Evolutionary conservation across 2,329 filamentous ascomycete genomes (phyloP).

Genomic region (Calonectria honghensis): DNA sequence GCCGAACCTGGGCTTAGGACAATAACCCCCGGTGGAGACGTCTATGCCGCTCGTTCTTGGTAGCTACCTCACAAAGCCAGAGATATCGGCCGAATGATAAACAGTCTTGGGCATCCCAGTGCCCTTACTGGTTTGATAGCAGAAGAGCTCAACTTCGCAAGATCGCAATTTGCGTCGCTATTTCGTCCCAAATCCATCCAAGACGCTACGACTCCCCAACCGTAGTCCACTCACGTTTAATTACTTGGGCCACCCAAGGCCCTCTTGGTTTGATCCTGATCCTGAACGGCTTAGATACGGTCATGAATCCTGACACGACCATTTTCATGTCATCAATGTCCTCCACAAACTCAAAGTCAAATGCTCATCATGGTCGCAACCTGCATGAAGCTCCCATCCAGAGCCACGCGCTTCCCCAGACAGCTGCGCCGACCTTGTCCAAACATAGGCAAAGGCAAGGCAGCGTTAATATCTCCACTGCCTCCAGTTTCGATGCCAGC

Average conservation of each 20-base stretch:
- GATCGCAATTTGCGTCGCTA: too few relatives aligned
- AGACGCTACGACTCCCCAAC: not conserved
- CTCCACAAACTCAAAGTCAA: constrained; percentile 55
- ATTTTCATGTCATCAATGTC: constrained; percentile 41
- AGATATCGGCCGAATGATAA: too few relatives aligned
- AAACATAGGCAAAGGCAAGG: constrained; percentile 46
- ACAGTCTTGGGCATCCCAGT: too few relatives aligned
- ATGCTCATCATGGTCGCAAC: constrained; percentile 55
- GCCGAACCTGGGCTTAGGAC: too few relatives aligned
- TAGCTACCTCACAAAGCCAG: too few relatives aligned
- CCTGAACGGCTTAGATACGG: constrained; percentile 25
- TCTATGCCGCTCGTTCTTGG: too few relatives aligned
- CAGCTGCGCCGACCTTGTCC: not conserved
- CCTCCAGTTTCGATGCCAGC: not conserved
- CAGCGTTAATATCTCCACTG: constrained; percentile 29
- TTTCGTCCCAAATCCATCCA: too few relatives aligned
- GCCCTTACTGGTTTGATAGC: too few relatives aligned
- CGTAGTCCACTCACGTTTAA: not conserved
- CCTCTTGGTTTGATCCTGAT: constrained; percentile 29
- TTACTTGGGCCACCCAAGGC: constrained; percentile 4
- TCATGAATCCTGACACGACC: constrained; percentile 37
- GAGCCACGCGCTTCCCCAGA: not conserved
- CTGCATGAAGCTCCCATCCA: constrained; percentile 1
- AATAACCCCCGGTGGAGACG: too few relatives aligned
- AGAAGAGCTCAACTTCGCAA: too few relatives aligned